Percentiles rank a stretch among this genome's conserved stretches.
These are phyloP conservation scores for Triangularia setosa DNA, from an alignment of 2,329 filamentous ascomycete species.

Conservation along the genomic window DNA sequence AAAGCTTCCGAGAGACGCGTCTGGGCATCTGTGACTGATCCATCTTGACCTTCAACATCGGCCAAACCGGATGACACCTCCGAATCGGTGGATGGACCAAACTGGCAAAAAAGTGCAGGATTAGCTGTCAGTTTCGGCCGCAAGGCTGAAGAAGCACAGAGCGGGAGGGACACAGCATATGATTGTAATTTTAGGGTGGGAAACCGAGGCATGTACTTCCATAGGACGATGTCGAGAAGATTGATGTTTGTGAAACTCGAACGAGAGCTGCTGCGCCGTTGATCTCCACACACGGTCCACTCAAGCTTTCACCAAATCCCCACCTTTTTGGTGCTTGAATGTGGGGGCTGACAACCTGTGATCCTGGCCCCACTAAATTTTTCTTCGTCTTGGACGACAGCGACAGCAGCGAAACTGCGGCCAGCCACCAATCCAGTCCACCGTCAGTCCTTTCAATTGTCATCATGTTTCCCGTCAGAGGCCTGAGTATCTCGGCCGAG, in stretches of 20 bases:
- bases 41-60: neutral
- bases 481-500: slow-evolving; percentile 78
- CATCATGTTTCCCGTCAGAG: slow-evolving; percentile 85
- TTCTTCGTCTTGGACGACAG: slow-evolving; percentile 8
- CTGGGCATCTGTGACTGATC: neutral
- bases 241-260: neutral
- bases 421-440: neutral
- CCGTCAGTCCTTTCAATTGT: neutral
- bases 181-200: neutral
- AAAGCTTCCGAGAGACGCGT: neutral
- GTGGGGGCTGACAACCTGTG: neutral
- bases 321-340: neutral
- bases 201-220: neutral
- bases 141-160: neutral
- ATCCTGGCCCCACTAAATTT: slow-evolving; percentile 18
- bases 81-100: neutral
- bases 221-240: neutral
- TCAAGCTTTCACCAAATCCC: neutral
- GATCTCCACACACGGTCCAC: neutral
- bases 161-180: neutral
- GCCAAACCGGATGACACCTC: neutral
- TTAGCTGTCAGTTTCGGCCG: neutral
- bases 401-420: neutral
- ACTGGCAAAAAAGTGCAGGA: neutral
- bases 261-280: neutral